Evolutionary conservation across 176 grass and related monocot genomes (phyloP), one percentile per base, ranked within the genome.

Genomic region (Aegilops tauschii): DNA sequence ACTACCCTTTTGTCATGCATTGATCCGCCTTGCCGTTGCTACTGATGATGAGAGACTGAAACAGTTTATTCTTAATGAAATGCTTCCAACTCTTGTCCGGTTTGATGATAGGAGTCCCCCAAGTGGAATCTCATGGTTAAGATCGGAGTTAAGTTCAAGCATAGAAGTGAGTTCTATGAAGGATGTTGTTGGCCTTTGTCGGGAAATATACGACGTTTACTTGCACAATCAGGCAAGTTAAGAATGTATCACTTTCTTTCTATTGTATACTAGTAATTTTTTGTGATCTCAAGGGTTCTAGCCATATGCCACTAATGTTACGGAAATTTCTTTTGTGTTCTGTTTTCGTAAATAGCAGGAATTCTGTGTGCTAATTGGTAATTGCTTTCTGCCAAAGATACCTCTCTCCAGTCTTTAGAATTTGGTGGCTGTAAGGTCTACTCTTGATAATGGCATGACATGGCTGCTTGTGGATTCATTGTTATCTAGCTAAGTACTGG

Each of bases 1-100:
- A 77, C 52, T 87, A 30, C 81, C 87, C 23, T 94, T 94, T 73
- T 94, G 87, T 59, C 71, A 87, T 81, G 27, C 84, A 50, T 73
- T 94, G 68, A 67, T 92, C 81, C 81, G 78, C 58, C 77, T 94
- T 42, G 84, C 89, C 65, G 81, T 87, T 37, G 49, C 90, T 34
- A 83, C 89, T 36, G 87, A 90, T 31, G 59, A 78, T 69, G 44
- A 45, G 21, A 79, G 91, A 72, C 84, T 94, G 35, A 89, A 85
- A 59, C 88, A 89, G 21, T 90, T 94, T 85, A 88, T 94, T 71
- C 79, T 90, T 9, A 87, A 94, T 84, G 92, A 94, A 83, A 86
- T 94, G 20, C 91, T 94, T 56, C 69, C 82, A 84, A 82, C 75
- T 69, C 23, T 85, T 65, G 45, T 66, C 23, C 61, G 36, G 5